Evolutionary conservation across 176 grass and related monocot species (phyloP).

Genomic region (Triticum turgidum): DNA sequence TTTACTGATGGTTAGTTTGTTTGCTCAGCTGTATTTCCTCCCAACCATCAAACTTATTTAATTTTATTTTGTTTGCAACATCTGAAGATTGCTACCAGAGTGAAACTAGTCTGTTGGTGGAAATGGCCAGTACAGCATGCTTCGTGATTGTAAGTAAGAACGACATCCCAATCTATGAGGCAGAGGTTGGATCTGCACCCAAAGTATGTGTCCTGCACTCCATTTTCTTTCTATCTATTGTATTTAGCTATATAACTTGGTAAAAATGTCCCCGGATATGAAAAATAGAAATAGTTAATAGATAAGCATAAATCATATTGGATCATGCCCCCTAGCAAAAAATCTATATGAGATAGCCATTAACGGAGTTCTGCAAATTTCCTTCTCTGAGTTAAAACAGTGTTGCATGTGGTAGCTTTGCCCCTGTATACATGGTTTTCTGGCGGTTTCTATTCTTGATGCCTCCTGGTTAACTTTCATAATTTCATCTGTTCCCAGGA

Average conservation of each 20-base stretch:
- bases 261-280: not conserved
- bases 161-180: conserved; percentile 84
- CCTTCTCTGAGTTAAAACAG: not conserved
- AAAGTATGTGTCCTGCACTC: conserved; percentile 33
- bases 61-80: not conserved
- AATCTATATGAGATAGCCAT: not conserved
- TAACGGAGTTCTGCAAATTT: not conserved
- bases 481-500: not conserved
- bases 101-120: not conserved
- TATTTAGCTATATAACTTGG: conserved; percentile 4
- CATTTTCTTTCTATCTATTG: conserved; percentile 27
- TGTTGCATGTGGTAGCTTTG: not conserved
- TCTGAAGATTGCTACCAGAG: conserved; percentile 13
- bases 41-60: not conserved
- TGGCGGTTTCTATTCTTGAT: not conserved
- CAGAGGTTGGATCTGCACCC: conserved; percentile 70
- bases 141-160: conserved; percentile 90
- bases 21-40: not conserved
- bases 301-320: conserved; percentile 10
- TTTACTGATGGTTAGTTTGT: conserved; percentile 13
- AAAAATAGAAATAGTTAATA: conserved; percentile 2
- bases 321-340: not conserved
- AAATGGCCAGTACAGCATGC: conserved; percentile 87
- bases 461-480: not conserved
- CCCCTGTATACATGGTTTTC: not conserved